Conservation (phyloP, 345 rosid species). For the Arabis hirsuta region DNA sequence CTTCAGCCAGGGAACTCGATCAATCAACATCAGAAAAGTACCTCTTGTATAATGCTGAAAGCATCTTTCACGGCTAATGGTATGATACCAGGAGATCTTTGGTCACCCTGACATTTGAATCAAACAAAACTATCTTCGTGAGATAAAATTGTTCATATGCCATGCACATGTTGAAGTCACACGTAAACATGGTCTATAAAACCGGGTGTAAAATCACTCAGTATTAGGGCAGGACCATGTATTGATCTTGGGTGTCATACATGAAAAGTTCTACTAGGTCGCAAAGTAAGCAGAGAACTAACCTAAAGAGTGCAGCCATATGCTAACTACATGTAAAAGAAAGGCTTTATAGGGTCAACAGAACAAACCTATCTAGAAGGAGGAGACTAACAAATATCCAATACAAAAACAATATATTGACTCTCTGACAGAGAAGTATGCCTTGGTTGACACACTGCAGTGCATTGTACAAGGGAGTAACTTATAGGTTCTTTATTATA, state of each 20-base stretch:
- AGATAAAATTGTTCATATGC: slow-evolving; percentile 5
- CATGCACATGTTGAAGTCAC: slow-evolving; percentile 15
- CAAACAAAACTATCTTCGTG: slow-evolving; percentile 32
- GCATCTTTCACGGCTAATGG: slow-evolving; percentile 96
- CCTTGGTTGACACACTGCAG: slow-evolving; percentile 12
- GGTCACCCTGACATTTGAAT: slow-evolving; percentile 83
- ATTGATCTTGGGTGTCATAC: slow-evolving; percentile 11
- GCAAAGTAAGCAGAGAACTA: background rate
- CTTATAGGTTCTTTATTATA: slow-evolving; percentile 1
- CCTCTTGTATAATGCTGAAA: slow-evolving; percentile 98
- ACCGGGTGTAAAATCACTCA: background rate
- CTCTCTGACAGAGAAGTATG: slow-evolving; percentile 12
- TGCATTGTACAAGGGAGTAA: slow-evolving; percentile 6
- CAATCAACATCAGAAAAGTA: slow-evolving; percentile 42
- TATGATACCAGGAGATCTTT: slow-evolving; percentile 98
- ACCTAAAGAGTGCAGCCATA: background rate
- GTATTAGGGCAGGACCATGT: background rate
- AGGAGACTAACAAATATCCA: background rate
- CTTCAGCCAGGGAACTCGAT: slow-evolving; percentile 20
- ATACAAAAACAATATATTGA: background rate
- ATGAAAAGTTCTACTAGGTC: background rate
- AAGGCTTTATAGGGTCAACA: background rate
- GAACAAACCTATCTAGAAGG: slow-evolving; percentile 10
- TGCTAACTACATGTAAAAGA: background rate
- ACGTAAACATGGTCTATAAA: slow-evolving; percentile 13